phyloP scores from a whole-genome alignment of 768 basidiomycete species.

The Russula sp. region DNA sequence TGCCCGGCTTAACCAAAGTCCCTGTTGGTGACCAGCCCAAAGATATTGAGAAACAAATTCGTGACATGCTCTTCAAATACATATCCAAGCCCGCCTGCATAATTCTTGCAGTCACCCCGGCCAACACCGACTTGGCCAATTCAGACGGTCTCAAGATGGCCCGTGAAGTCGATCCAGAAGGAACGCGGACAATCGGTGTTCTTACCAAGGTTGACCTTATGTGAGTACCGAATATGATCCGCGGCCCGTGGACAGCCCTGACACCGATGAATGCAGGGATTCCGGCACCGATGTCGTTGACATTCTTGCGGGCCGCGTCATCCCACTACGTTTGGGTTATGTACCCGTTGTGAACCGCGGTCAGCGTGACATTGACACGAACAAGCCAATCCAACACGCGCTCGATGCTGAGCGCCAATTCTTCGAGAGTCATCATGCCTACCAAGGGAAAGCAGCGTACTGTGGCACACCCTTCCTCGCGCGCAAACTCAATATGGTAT shows the following conservation, averaged over 20 bases:
- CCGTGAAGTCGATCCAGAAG: constrained; percentile 95
- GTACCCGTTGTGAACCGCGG: constrained; percentile 99
- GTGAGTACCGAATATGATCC: constrained; percentile 38
- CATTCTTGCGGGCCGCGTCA: constrained; percentile 94
- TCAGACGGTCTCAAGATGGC: constrained; percentile 96
- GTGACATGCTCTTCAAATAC: constrained; percentile 92
- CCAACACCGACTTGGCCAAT: constrained; percentile 96
- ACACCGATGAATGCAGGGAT: constrained; percentile 60
- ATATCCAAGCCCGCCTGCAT: constrained; percentile 95
- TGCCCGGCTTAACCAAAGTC: constrained; percentile 93
- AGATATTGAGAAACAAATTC: constrained; percentile 96
- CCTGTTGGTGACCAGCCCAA: constrained; percentile 94
- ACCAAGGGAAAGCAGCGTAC: constrained; percentile 90
- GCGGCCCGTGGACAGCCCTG: constrained; percentile 5
- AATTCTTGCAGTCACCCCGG: constrained; percentile 91
- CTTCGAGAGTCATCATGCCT: constrained; percentile 92
- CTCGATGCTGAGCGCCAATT: constrained; percentile 86
- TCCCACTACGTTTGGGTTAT: constrained; percentile 92
- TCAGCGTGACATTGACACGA: constrained; percentile 90
- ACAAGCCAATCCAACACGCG: constrained; percentile 77
- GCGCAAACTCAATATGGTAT: constrained; percentile 87
- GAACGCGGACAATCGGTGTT: constrained; percentile 94
- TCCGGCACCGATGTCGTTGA: constrained; percentile 97
- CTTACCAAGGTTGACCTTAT: constrained; percentile 98
- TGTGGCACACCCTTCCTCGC: constrained; percentile 98